Evolutionary conservation across 176 grass and related monocot genomes (phyloP), one percentile per base, ranked within the genome.

Genomic region (Musa troglodytarum): DNA sequence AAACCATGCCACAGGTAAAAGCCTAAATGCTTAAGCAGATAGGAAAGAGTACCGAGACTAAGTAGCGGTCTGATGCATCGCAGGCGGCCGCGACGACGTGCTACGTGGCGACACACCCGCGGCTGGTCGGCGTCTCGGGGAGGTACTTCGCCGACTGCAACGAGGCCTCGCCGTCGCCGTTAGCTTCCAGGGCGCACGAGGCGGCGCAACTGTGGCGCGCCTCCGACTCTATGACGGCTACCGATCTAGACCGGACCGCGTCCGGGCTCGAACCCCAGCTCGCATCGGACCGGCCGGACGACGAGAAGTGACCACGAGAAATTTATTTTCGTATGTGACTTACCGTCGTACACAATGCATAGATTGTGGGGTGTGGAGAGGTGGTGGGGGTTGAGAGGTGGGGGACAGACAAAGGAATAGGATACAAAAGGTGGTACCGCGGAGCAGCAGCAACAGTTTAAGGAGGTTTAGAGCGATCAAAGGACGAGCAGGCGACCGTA

Each of bases 141-240:
- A 87, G 80, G 80, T 98, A 93, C 86, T 98, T 93, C 66, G 80
- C 88, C 68, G 95, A 98, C 88, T 93, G 95, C 86, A 98, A 98
- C 88, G 95, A 98, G 84, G 81, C 88, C 10, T 78, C 78, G 65
- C 95, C 90, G 51, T 98, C 95, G 51, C 82, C 86, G 78, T 71
- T 72, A 15, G 88, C 90, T 69, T 49, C 65, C 72, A 82, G 50
- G 79, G 54, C 50, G 29, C 63, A 61, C 9, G 90, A 98, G 78
- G 88, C 88, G 72, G 78, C 52, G 61, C 86, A 88, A 8, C 83
- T 98, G 3, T 91, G 95, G 90, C 82, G 52, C 2, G 11, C 86
- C 16, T 91, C 95, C 8, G 86, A 91, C 72, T 53, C 65, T 59
- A 86, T 93, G 72, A 56, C 72, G 52, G 21, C 52, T 4, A 43